These are phyloP conservation scores for Malus hybrid DNA, from an alignment of 331 rosid genomes.

Conservation along the genomic window DNA sequence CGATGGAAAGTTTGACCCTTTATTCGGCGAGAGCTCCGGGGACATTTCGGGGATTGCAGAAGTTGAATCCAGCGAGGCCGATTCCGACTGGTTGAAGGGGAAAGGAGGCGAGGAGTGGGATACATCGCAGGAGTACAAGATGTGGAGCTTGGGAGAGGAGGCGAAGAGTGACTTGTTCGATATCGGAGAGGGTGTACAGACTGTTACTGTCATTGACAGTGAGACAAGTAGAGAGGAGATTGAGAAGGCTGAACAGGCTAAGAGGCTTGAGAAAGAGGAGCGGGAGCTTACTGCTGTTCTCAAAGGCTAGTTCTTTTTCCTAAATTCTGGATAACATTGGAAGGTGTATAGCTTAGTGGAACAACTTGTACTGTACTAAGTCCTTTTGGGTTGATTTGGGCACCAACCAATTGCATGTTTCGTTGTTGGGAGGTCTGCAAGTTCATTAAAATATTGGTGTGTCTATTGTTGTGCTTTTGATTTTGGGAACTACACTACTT, in stretches of 20 bases:
- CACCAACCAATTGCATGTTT: neutral
- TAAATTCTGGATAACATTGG: neutral
- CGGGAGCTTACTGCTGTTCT: conserved; percentile 50
- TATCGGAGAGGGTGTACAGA: conserved; percentile 19
- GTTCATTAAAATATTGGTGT: neutral
- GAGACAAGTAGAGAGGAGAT: conserved; percentile 15
- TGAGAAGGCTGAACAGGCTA: conserved; percentile 36
- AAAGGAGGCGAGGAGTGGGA: conserved; percentile 34
- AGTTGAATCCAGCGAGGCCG: conserved; percentile 6
- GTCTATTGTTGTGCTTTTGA: neutral
- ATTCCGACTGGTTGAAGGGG: conserved; percentile 30
- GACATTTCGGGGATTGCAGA: conserved; percentile 2
- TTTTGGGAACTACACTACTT: neutral
- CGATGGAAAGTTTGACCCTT: conserved; percentile 36
- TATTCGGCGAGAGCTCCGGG: conserved; percentile 30
- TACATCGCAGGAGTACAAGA: conserved; percentile 21
- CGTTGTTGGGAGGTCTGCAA: neutral
- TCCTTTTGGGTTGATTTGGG: neutral
- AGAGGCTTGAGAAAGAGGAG: conserved; percentile 51
- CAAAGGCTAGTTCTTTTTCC: conserved; percentile 35
- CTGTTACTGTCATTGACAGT: conserved; percentile 11
- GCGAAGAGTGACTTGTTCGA: conserved; percentile 36
- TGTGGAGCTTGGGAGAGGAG: conserved; percentile 55
- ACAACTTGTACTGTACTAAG: neutral
- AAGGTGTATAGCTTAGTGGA: neutral